Conservation (phyloP, 2,329 filamentous ascomycete genomes). For the Penicillium polonicum region DNA sequence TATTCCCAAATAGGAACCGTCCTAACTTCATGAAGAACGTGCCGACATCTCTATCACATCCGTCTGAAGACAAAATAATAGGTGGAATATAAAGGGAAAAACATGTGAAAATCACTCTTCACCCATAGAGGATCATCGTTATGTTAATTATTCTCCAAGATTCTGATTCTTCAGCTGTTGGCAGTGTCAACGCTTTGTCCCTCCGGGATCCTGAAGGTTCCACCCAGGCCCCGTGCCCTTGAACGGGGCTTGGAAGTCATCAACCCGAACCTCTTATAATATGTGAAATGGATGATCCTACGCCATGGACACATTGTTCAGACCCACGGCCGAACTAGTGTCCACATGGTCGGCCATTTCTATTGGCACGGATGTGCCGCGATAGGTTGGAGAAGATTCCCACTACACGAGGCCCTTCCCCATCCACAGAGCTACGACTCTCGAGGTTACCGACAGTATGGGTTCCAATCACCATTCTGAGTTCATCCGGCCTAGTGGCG, state of each 20-base stretch:
- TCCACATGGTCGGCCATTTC: too few relatives aligned
- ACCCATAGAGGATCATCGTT: background rate
- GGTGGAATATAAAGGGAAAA: background rate
- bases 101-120: background rate
- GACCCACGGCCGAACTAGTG: too few relatives aligned
- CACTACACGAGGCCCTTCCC: too few relatives aligned
- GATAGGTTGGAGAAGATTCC: too few relatives aligned
- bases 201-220: background rate
- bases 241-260: background rate
- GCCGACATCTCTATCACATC: background rate
- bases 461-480: too few relatives aligned
- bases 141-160: background rate
- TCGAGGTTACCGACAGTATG: too few relatives aligned
- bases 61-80: background rate
- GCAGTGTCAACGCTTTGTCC: conserved; percentile 1
- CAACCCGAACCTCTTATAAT: background rate
- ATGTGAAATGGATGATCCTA: background rate
- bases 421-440: too few relatives aligned
- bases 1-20: background rate
- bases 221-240: conserved; percentile 5
- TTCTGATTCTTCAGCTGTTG: background rate
- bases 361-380: too few relatives aligned
- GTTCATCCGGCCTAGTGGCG: too few relatives aligned
- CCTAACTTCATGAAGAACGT: background rate
- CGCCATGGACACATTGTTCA: background rate